Evolutionary conservation across 129 eudicot genomes (phyloP).

Genomic region (Kitagawia praeruptora): DNA sequence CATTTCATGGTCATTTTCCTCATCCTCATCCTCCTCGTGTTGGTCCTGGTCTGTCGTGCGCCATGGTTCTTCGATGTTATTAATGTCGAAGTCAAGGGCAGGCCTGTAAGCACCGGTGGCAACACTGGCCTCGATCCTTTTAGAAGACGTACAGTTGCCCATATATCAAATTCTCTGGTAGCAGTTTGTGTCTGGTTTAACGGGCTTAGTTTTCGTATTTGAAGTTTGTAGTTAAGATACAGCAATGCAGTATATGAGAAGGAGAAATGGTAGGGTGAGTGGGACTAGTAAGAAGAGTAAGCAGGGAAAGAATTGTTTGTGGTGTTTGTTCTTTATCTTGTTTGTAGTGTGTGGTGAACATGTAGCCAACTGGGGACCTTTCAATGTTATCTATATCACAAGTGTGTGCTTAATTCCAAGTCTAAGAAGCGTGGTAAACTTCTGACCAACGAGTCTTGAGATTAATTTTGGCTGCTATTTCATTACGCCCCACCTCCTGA

Average conservation of each 20-base stretch:
- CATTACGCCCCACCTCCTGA: not conserved
- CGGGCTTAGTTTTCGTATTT: not conserved
- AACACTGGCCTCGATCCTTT: conserved; percentile 39
- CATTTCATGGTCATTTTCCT: not conserved
- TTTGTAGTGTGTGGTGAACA: not conserved
- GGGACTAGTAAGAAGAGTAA: not conserved
- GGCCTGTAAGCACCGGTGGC: conserved; percentile 68
- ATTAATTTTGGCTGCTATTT: not conserved
- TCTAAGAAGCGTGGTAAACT: not conserved
- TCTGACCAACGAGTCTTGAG: not conserved
- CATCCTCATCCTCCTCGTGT: conserved; percentile 8
- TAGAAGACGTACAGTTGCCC: conserved; percentile 87
- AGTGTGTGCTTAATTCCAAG: not conserved
- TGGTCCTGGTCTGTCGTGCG: conserved; percentile 23
- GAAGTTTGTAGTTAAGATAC: not conserved
- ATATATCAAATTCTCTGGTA: conserved; percentile 13
- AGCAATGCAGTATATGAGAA: not conserved
- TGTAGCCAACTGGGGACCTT: not conserved
- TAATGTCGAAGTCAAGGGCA: conserved; percentile 57
- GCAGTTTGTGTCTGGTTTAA: not conserved
- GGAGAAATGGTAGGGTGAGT: not conserved
- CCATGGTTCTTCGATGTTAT: conserved; percentile 88
- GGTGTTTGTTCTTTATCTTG: conserved; percentile 4
- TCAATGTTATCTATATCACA: not conserved
- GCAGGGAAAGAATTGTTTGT: not conserved